Base-by-base conservation (phyloP, 805 yeast species). In the Komagataella mondaviorum region DNA sequence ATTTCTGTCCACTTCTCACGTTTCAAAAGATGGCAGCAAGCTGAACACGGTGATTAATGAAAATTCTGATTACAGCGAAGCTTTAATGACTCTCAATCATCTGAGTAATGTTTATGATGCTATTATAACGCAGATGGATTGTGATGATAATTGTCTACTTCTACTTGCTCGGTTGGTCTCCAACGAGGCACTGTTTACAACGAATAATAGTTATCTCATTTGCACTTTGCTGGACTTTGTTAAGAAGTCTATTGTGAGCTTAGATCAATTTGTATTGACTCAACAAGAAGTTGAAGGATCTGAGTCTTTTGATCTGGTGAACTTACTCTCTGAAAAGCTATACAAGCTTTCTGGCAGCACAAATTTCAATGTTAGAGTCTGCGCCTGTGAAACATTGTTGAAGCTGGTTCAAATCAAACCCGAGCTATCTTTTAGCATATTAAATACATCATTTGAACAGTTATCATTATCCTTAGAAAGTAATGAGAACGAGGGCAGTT, bases 331-430 rank as follows among this genome's bases (percentile, higher is more conserved):
- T 39, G 51, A 57, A 1, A 63, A 62, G 18, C 54, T 77, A 2
- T 59, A 71, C 51, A 62, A 63, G 18, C 57, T 77, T 6, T 62
- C 72, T 43, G 60, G 67, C 6, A 64, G 70, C 45, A 65, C 67
- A 24, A 68, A 67, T 24, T 71, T 69, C 51, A 65, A 66, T 43
- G 59, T 74, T 6, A 68, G 82, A 52, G 63, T 72, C 4, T 62
- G 67, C 45, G 65, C 80, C 0, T 66, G 64, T 44, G 70, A 71
- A 45, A 60, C 55, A 56, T 67, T 59, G 58, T 69, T 54, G 24
- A 56, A 46, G 58, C 57, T 60, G 60, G 60, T 56, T 68, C 76
- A 45, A 57, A 63, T 53, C 52, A 69, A 55, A 51, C 70, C 69
- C 3, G 67, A 65, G 46, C 49, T 63, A 14, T 53, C 63, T 4